These are phyloP conservation scores for Malania oleifera DNA, from an alignment of 164 flowering plant species.

Conservation along the genomic window DNA sequence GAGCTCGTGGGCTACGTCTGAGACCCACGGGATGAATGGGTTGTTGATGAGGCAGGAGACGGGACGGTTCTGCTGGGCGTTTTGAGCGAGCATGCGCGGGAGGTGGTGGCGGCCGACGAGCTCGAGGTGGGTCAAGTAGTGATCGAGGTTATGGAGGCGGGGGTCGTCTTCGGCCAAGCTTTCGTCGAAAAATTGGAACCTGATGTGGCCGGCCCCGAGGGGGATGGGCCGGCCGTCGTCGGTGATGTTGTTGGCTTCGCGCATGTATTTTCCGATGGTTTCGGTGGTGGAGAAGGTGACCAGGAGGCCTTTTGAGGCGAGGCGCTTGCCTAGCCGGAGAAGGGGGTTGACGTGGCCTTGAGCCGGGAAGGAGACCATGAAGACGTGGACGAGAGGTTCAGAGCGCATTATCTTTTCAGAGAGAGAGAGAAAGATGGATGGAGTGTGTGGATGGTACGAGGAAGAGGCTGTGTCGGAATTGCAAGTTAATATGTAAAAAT, in stretches of 20 bases:
- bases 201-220: constrained; percentile 45
- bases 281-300: constrained; percentile 58
- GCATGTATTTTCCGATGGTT: constrained; percentile 31
- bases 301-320: constrained; percentile 54
- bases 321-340: constrained; percentile 48
- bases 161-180: constrained; percentile 37
- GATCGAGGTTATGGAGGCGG: constrained; percentile 28
- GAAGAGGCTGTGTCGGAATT: no score
- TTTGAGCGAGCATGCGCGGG: constrained; percentile 27
- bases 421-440: no score
- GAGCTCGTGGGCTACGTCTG: constrained; percentile 50
- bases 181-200: constrained; percentile 69
- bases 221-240: constrained; percentile 28
- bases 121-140: constrained; percentile 38
- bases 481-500: no score
- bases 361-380: constrained; percentile 55
- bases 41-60: constrained; percentile 67
- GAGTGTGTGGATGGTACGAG: no score
- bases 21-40: constrained; percentile 77
- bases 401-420: constrained; percentile 15
- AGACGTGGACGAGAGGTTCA: constrained; percentile 32
- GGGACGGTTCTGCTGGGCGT: constrained; percentile 37
- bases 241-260: constrained; percentile 24
- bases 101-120: constrained; percentile 30
- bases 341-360: constrained; percentile 75